Percentiles rank a stretch among this genome's conserved stretches.
These are phyloP conservation scores for Strobilomyces dryophilus DNA, from an alignment of 768 basidiomycete genomes.

Conservation along the genomic window DNA sequence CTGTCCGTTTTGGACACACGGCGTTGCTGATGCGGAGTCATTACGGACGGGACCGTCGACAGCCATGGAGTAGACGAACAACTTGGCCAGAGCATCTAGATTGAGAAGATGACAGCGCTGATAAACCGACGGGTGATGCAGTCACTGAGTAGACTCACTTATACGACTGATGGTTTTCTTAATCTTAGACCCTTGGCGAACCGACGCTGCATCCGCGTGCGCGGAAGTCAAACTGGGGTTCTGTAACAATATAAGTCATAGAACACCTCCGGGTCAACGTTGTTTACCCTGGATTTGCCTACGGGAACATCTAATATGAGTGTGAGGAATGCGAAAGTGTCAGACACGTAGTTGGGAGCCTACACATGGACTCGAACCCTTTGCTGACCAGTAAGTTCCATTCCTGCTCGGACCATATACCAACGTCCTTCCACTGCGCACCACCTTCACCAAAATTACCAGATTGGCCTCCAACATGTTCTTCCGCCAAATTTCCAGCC, in stretches of 20 bases:
- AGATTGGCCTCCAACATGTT: constrained; percentile 61
- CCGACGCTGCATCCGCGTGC: constrained; percentile 66
- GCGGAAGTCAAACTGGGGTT: constrained; percentile 59
- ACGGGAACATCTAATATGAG: constrained; percentile 38
- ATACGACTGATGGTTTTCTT: constrained; percentile 68
- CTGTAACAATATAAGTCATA: constrained; percentile 30
- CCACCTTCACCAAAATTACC: constrained; percentile 52
- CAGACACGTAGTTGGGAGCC: constrained; percentile 2
- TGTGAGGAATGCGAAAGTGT: constrained; percentile 36
- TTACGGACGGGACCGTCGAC: constrained; percentile 66
- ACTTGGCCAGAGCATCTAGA: constrained; percentile 71
- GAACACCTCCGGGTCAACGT: background rate
- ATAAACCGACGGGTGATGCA: background rate
- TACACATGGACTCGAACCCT: constrained; percentile 77
- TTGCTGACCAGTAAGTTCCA: constrained; percentile 83
- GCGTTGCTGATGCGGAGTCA: constrained; percentile 52
- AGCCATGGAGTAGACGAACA: constrained; percentile 87
- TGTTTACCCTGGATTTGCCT: constrained; percentile 57
- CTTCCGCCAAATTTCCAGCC: constrained; percentile 64
- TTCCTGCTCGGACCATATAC: constrained; percentile 83
- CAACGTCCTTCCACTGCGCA: constrained; percentile 74
- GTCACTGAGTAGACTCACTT: constrained; percentile 34
- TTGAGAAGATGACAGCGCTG: background rate
- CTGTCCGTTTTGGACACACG: constrained; percentile 51
- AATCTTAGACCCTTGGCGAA: constrained; percentile 53